Base-by-base conservation (phyloP, 75 land plant genomes). In the Cupressus sempervirens region DNA sequence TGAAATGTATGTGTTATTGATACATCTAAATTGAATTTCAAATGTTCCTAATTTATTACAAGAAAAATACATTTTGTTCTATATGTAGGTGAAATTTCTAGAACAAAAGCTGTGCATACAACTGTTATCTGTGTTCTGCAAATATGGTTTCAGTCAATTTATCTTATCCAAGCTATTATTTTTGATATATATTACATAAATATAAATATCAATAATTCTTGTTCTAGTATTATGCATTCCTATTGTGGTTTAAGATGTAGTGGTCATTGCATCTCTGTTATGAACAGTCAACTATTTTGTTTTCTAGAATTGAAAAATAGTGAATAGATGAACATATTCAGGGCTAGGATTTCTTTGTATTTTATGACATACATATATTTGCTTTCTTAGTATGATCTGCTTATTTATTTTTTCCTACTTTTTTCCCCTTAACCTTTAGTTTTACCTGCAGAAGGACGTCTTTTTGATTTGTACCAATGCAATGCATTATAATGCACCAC, bases 401-500 rank as follows among this genome's bases (percentile, higher is more conserved):
- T 43, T 45, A 43, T n/a, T 79, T n/a, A 10, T 76, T 76, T 76
- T 76, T 76, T 23, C 30, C 81, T n/a, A n/a, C 46, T 40, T 11
- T 45, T 74, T 8, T 40, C 3, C 3, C 72, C 38, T 75, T 84
- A 38, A 65, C 40, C 32, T 73, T 36, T 16, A 38, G 45, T 76
- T 45, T 5, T 54, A 35, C 41, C 62, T 94, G 93, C 95, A 97
- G 99, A 92, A 91, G 84, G 98, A 97, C 68, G 91, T 97, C 79
- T 90, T 91, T 77, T 84, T 97, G 40, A 93, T 97, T 32, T 95
- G 98, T 88, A 88, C 93, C 48, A 97, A 97, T 89, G 99, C 99
- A 29, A 97, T 97, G 98, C 94, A 90, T 83, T 97, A 97, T 81
- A 97, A 97, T 92, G 92, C 91, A 72, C 93, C 96, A 48, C 92